These are phyloP conservation scores for Craspedostauros australis DNA, from an alignment of 108 stramenopile species.

Conservation along the genomic window DNA sequence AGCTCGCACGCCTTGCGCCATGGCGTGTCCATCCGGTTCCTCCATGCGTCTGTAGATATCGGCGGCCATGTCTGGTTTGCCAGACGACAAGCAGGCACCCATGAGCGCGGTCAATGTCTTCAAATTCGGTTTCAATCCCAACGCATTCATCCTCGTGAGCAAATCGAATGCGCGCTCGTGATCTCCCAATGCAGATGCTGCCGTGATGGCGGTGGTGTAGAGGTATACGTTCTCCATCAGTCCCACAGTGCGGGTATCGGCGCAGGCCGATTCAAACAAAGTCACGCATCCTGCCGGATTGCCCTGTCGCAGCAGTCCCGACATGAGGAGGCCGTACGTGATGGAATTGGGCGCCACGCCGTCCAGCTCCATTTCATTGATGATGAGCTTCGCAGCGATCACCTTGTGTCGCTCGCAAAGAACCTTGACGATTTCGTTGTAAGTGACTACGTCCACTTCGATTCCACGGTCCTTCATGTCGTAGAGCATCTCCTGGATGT, in stretches of 20 bases:
- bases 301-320: slow-evolving; percentile 54
- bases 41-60: slow-evolving; percentile 61
- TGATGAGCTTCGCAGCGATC: slow-evolving; percentile 64
- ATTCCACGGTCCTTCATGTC: slow-evolving; percentile 75
- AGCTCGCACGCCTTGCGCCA: slow-evolving; percentile 57
- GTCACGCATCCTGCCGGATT: slow-evolving; percentile 72
- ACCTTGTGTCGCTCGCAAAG: slow-evolving; percentile 50
- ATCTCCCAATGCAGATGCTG: slow-evolving; percentile 66
- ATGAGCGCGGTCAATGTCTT: slow-evolving; percentile 78
- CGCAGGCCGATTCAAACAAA: slow-evolving; percentile 75
- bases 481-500: slow-evolving; percentile 54
- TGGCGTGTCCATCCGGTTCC: slow-evolving; percentile 68
- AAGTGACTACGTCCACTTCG: slow-evolving; percentile 57
- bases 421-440: slow-evolving; percentile 64
- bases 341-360: slow-evolving; percentile 73
- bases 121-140: slow-evolving; percentile 77
- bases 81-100: slow-evolving; percentile 68
- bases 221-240: slow-evolving; percentile 72
- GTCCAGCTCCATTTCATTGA: slow-evolving; percentile 61
- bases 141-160: slow-evolving; percentile 66
- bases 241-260: slow-evolving; percentile 52
- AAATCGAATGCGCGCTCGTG: slow-evolving; percentile 75
- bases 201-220: slow-evolving; percentile 86
- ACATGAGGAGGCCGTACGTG: slow-evolving; percentile 84
- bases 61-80: slow-evolving; percentile 48